These are phyloP conservation scores for Salmacisia buchloeana DNA, from an alignment of 1,284 basidiomycete genomes.

Conservation along the genomic window DNA sequence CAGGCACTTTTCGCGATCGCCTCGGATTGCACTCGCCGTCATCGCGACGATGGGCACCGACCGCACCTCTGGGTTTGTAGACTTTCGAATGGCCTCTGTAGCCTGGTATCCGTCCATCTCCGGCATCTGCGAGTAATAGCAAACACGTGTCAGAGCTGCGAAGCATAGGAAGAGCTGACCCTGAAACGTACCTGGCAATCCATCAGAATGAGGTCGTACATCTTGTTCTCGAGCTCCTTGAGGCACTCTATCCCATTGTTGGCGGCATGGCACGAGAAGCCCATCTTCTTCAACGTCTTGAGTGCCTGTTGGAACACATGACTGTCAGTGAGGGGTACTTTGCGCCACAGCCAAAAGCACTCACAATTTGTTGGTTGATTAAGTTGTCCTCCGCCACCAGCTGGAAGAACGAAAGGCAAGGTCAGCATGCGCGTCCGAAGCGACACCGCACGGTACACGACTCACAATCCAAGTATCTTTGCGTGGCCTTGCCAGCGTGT, in stretches of 20 bases:
- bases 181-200: not conserved
- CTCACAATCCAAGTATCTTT: slow-evolving; percentile 41
- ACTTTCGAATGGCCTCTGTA: slow-evolving; percentile 32
- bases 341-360: too few relatives aligned
- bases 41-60: slow-evolving; percentile 43
- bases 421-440: too few relatives aligned
- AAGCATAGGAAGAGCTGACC: slow-evolving; percentile 7
- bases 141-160: not conserved
- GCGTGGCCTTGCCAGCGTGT: slow-evolving; percentile 28
- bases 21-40: slow-evolving; percentile 42
- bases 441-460: too few relatives aligned
- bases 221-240: slow-evolving; percentile 29
- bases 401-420: not conserved
- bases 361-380: slow-evolving; percentile 40
- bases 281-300: slow-evolving; percentile 44
- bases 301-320: too few relatives aligned
- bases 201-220: slow-evolving; percentile 36
- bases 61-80: slow-evolving; percentile 31
- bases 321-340: too few relatives aligned
- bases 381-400: slow-evolving; percentile 46
- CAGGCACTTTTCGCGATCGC: slow-evolving; percentile 44
- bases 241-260: slow-evolving; percentile 41
- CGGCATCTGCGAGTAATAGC: slow-evolving; percentile 25
- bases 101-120: slow-evolving; percentile 45
- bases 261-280: slow-evolving; percentile 43